Percentiles rank a stretch among this genome's conserved stretches.
phyloP scores from a whole-genome alignment of 2,329 filamentous ascomycete genomes.

The Didymella lethalis region DNA sequence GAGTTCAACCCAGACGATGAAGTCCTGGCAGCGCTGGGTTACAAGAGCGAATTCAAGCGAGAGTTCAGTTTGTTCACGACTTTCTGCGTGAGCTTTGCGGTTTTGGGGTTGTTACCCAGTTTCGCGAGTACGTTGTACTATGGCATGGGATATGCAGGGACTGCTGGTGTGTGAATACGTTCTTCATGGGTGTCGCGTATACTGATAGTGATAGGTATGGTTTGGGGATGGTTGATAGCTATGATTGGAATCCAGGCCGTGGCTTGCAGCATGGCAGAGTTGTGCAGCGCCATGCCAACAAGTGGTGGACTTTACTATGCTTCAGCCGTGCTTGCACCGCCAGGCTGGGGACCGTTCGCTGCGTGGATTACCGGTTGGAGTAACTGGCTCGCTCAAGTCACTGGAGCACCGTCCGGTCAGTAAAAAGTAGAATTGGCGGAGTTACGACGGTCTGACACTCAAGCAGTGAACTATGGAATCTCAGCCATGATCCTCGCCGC shows the following conservation, averaged over 20 bases:
- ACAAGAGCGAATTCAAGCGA: constrained; percentile 70
- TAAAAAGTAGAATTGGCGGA: constrained; percentile 8
- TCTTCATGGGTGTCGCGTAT: not conserved
- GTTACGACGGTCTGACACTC: constrained; percentile 12
- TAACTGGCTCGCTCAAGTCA: constrained; percentile 74
- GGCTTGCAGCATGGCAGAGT: constrained; percentile 70
- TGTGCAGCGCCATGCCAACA: constrained; percentile 77
- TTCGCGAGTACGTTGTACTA: constrained; percentile 77
- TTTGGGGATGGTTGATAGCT: constrained; percentile 78
- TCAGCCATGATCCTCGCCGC: constrained; percentile 76
- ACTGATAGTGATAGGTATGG: constrained; percentile 63
- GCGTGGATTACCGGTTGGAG: constrained; percentile 75
- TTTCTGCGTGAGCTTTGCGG: constrained; percentile 77
- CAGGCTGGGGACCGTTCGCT: constrained; percentile 70
- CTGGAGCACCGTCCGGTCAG: constrained; percentile 65
- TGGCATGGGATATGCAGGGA: constrained; percentile 64
- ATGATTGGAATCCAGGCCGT: constrained; percentile 77
- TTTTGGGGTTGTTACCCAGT: constrained; percentile 73
- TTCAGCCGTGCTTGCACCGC: constrained; percentile 72
- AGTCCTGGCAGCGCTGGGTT: constrained; percentile 67
- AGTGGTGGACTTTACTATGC: constrained; percentile 78
- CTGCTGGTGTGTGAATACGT: constrained; percentile 43
- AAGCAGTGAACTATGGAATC: constrained; percentile 68
- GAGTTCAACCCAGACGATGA: constrained; percentile 65
- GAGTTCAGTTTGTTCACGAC: constrained; percentile 78